phyloP scores from a whole-genome alignment of 495 filamentous ascomycete species.

The Penicillium manginii region DNA sequence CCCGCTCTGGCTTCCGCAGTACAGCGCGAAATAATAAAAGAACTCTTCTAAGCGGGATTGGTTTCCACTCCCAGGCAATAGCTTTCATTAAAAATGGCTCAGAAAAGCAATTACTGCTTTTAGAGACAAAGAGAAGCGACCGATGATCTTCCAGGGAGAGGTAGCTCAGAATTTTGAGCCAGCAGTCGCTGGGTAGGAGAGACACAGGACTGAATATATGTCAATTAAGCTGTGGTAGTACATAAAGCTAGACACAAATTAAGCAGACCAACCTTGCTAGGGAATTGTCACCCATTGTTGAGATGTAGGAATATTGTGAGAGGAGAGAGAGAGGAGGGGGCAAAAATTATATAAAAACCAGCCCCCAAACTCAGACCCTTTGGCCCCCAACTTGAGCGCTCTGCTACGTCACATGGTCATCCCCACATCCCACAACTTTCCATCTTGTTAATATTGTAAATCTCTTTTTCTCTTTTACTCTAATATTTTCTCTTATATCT shows the following conservation, averaged over 20 bases:
- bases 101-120: slow-evolving; percentile 3
- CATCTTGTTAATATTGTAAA: too few relatives aligned
- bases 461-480: too few relatives aligned
- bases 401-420: too few relatives aligned
- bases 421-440: too few relatives aligned
- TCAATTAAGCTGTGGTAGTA: slow-evolving; percentile 4
- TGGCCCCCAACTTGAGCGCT: too few relatives aligned
- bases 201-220: not conserved
- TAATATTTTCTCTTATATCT: too few relatives aligned
- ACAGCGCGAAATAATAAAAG: slow-evolving; percentile 14
- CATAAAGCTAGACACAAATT: slow-evolving; percentile 7
- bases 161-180: slow-evolving; percentile 7
- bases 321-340: too few relatives aligned
- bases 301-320: too few relatives aligned
- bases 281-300: too few relatives aligned
- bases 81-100: slow-evolving; percentile 8
- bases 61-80: slow-evolving; percentile 11
- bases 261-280: not conserved
- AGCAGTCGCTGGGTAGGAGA: slow-evolving; percentile 12
- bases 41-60: slow-evolving; percentile 9
- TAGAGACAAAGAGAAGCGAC: slow-evolving; percentile 14
- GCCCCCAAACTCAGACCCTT: too few relatives aligned
- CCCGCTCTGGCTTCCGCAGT: slow-evolving; percentile 9
- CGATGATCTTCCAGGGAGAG: slow-evolving; percentile 7
- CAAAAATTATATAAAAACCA: too few relatives aligned